phyloP scores from a whole-genome alignment of 129 eudicot genomes.

The Saussurea involucrata region DNA sequence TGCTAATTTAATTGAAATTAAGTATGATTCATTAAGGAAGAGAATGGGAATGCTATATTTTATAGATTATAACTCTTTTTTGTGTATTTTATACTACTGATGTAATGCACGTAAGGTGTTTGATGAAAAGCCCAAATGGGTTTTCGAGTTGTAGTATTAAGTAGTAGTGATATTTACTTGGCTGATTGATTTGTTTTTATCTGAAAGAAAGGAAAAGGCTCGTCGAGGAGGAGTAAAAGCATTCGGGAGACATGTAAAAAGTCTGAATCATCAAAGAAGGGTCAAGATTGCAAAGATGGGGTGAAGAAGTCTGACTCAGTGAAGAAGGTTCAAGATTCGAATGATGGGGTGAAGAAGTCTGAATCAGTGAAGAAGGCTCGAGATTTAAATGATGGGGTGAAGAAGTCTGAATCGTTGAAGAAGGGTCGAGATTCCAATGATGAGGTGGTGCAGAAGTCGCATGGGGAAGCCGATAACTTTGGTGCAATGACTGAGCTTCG shows the following conservation, averaged over 20 bases:
- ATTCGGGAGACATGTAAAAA: slow-evolving; percentile 18
- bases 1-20: not conserved
- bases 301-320: slow-evolving; percentile 9
- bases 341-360: not conserved
- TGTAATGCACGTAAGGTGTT: slow-evolving; percentile 23
- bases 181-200: slow-evolving; percentile 13
- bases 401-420: not conserved
- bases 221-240: slow-evolving; percentile 11
- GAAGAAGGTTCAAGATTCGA: slow-evolving; percentile 4
- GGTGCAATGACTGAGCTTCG: slow-evolving; percentile 43
- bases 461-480: slow-evolving; percentile 38
- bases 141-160: not conserved
- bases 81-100: not conserved
- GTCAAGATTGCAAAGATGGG: not conserved
- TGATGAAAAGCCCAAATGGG: slow-evolving; percentile 15
- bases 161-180: not conserved
- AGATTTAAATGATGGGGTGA: not conserved
- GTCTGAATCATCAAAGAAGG: slow-evolving; percentile 14
- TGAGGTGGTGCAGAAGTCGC: slow-evolving; percentile 24
- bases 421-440: not conserved
- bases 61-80: not conserved
- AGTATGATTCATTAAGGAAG: not conserved
- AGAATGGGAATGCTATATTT: not conserved
- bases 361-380: slow-evolving; percentile 16
- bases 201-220: slow-evolving; percentile 35